Evolutionary conservation across 148 eudicot genomes (phyloP), one percentile per base, ranked within the genome.

Genomic region (Arbutus unedo): DNA sequence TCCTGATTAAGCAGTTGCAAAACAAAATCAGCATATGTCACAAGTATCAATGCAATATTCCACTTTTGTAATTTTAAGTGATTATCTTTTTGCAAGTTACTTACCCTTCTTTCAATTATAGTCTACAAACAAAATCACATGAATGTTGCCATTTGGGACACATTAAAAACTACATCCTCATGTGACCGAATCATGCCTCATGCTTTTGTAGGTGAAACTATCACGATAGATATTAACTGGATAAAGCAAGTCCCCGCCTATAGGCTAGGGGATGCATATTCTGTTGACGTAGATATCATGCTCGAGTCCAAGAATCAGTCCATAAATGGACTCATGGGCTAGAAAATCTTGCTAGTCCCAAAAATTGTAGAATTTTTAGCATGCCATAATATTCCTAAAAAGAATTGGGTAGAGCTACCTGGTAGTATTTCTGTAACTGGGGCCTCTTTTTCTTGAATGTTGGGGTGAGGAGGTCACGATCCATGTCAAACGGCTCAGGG

Each of bases 381-480:
- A 72, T n/a, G 71, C 66, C 68, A 71, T 25, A 53, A 31, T 4
- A 67, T 44, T 78, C 43, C n/a, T 21, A 41, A 31, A 56, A 75
- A 85, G 57, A 23, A 77, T 50, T 38, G 13, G 75, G 53, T 76
- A 49, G 38, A 67, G 2, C 49, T 88, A 96, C 98, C 97, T 96
- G 89, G 84, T 96, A 94, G 81, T 87, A 91, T 72, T 94, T 94
- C 77, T 87, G 93, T 90, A 94, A 21, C 77, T 94, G 95, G 18
- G 98, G 98, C 85, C 98, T 86, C 84, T 92, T 94, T 88, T 91
- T 91, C 83, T 94, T 94, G 76, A 83, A 94, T 56, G 98, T 94
- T 51, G 98, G 98, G 49, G 98, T 94, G 31, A 92, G 85, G 62
- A 94, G 98, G 82, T 92, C 98, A 0, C 93, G 94, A 18, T 94